Base-by-base conservation (phyloP, 2,329 filamentous ascomycete genomes). In the Hypoxylon sp. region DNA sequence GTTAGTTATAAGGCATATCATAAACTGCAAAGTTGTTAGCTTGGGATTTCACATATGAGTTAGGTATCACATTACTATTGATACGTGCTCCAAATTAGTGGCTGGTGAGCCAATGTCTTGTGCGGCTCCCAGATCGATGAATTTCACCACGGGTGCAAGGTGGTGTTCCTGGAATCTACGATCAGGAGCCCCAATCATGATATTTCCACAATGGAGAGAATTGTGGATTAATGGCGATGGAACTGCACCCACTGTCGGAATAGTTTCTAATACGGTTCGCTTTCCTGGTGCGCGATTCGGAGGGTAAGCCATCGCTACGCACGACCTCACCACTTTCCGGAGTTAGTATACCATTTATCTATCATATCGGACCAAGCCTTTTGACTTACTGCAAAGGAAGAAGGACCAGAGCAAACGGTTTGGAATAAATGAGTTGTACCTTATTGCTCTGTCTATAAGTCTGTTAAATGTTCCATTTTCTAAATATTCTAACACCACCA, bases 381-480 rank as follows among this genome's bases (percentile, higher is more conserved):
- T 24, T 5, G 17, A 67, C 64, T 55, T 67, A 67, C 64, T 31
- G 24, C 64, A 67, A 11, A 67, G 54, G 26, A 53, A 44, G 17
- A 67, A 9, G n/a, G 47, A 54, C 58, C 58, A 67, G 48, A 67
- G 59, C 5, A 67, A 1, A 22, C 64, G 58, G 11, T 63, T 63
- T 8, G 64, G 64, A 8, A 63, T 3, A 33, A 14, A 0, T 1
- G 8, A 1, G 0, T 50, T 22, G n/a, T 54, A 11, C 5, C 11
- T 13, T 5, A 8, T n/a, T 3, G n/a, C 14, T 26, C 58, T 58
- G 0, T 46, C 17, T 17, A 67, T 33, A 13, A 67, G 3, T 35
- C 50, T 59, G 3, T 6, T n/a, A 3, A 63, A 13, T 4, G 8
- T 59, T 5, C 64, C 64, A 35, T 67, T 39, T 13, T 50, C 42